phyloP scores from a whole-genome alignment of 2,329 filamentous ascomycete species.

The Chaetomium sp. region DNA sequence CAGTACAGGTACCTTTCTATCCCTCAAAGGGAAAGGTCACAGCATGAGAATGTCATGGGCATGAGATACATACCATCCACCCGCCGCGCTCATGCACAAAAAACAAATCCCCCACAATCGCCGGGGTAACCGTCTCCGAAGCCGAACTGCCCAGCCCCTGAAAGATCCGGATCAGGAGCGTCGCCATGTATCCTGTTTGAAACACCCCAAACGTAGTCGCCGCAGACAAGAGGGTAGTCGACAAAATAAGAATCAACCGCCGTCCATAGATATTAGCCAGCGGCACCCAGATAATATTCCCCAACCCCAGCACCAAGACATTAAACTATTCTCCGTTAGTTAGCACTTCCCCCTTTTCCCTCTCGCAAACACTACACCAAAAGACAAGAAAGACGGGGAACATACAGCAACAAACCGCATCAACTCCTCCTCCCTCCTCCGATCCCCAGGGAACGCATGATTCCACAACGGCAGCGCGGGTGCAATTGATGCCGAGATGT shows the following conservation, averaged over 20 bases:
- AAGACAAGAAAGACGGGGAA: not conserved
- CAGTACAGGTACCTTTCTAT: too few species aligned
- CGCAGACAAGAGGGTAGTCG: slow-evolving; percentile 21
- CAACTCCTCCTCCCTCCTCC: slow-evolving; percentile 23
- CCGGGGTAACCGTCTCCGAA: slow-evolving; percentile 31
- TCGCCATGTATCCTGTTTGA: slow-evolving; percentile 14
- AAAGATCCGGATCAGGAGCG: slow-evolving; percentile 28
- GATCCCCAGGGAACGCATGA: slow-evolving; percentile 25
- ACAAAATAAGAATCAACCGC: slow-evolving; percentile 27
- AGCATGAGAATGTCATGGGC: not conserved
- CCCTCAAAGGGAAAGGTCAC: too few species aligned
- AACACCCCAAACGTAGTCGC: slow-evolving; percentile 24
- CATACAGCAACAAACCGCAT: slow-evolving; percentile 29
- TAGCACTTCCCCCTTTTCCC: not conserved
- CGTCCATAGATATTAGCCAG: slow-evolving; percentile 32
- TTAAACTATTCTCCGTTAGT: slow-evolving; percentile 24
- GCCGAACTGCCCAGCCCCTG: slow-evolving; percentile 31
- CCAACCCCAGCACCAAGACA: slow-evolving; percentile 29
- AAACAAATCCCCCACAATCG: slow-evolving; percentile 32
- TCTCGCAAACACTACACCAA: too few species aligned
- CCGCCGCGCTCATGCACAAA: slow-evolving; percentile 31
- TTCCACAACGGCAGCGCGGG: slow-evolving; percentile 31
- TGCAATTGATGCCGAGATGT: slow-evolving; percentile 27
- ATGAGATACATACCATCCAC: slow-evolving; percentile 26
- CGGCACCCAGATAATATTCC: slow-evolving; percentile 34